A percentile compares a stretch with the other conserved stretches of the same genome.
Evolutionary conservation across 306 rosid species (phyloP).

Genomic region (Lablab purpureus): DNA sequence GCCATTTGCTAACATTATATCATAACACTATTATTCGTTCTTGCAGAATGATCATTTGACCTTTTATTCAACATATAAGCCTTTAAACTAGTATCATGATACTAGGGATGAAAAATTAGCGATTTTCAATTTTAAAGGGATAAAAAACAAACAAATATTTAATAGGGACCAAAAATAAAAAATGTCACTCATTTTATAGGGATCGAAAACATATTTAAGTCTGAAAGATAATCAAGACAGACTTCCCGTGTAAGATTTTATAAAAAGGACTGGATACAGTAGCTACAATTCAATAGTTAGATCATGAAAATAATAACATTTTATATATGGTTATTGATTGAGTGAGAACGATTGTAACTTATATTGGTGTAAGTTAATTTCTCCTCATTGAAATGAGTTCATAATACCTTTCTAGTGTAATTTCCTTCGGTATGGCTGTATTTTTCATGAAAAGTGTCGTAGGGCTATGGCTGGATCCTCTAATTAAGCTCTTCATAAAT

Average conservation of each 20-base stretch:
- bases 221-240: neutral
- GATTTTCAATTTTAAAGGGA: too few relatives aligned
- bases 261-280: neutral
- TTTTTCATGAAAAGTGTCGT: slow-evolving; percentile 6
- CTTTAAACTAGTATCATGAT: too few relatives aligned
- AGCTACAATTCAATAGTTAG: neutral
- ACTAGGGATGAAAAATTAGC: too few relatives aligned
- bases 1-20: too few relatives aligned
- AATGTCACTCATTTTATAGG: too few relatives aligned
- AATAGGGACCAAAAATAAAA: too few relatives aligned
- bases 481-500: slow-evolving; percentile 19
- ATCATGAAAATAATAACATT: neutral
- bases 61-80: too few relatives aligned
- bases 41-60: too few relatives aligned
- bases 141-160: too few relatives aligned
- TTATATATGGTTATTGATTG: neutral
- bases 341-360: neutral
- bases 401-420: neutral
- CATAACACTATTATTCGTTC: too few relatives aligned
- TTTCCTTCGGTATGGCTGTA: slow-evolving; percentile 40
- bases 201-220: too few relatives aligned
- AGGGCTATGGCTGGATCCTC: neutral
- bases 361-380: neutral
- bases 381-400: slow-evolving; percentile 7
- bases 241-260: neutral